Base-by-base conservation (phyloP, 2,329 filamentous ascomycete genomes). In the Colletotrichum sp. region DNA sequence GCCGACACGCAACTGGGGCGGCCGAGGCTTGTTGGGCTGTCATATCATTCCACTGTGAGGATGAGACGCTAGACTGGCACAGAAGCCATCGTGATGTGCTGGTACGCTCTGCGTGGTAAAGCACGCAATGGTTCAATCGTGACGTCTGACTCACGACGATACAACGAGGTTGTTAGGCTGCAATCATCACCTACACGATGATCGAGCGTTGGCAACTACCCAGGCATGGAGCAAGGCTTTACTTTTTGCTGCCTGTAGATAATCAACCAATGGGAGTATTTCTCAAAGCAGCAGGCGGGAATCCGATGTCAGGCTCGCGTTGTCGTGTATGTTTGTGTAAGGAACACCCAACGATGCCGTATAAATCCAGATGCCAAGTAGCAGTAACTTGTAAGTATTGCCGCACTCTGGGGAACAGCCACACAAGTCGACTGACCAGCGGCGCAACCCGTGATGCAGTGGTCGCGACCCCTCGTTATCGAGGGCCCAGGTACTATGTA, bases 21-120 rank as follows among this genome's bases (percentile, higher is more conserved):
- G 97, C 34, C 90, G 95, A 84, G 97, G 96, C 15, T 87, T 98
- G 83, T 87, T 99, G 80, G 96, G 96, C 71, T 99, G 96, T 84
- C 96, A 98, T 86, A 91, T 99, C 78, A 86, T 98, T 79, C 95
- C 95, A 30, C 79, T 98, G 72, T 98, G 87, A 90, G 52, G 59
- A 5, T 39, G 44, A 65, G 28, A 24, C 13, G 39, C 28, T 44
- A 67, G 21, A n/a, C 16, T 60, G 34, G 30, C 28, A 34, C 18
- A 34, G 28, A 62, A 32, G 30, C 26, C 18, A 62, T 49, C 39
- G n/a, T 49, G 10, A 49, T 49, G 39, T 49, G 39, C 18, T 49
- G 9, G 18, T 49, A 12, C 39, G 18, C n/a, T 49, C 39, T 49
- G 39, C 39, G 39, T 21, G n/a, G 18, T 44, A 44, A 12, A 44